Base-by-base conservation (phyloP, 768 basidiomycete species). In the Kwoniella europaea region DNA sequence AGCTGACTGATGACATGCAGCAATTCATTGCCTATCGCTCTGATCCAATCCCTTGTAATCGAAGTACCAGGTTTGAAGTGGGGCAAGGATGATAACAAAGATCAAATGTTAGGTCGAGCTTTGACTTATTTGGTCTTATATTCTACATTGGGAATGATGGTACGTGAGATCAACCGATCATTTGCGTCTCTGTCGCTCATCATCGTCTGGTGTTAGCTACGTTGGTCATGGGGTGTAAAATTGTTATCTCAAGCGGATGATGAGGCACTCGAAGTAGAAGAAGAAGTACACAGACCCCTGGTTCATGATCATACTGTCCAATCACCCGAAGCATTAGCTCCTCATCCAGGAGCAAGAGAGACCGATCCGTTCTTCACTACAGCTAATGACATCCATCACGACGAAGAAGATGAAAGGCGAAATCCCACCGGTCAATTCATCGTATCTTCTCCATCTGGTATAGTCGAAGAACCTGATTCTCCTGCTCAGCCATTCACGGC, bases 61-160 rank as follows among this genome's bases (percentile, higher is more conserved):
- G 91, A 92, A 13, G 93, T 96, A 0, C 90, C 90, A 0, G 89
- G 89, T 4, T 86, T 96, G 42, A 91, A 91, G 77, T 94, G 94
- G 93, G 90, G 87, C 10, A 72, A 85, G 3, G 88, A 92, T 65
- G 95, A 98, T 81, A 91, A 89, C 78, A 87, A 89, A 74, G 88
- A 95, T 74, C 89, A 90, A 24, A 98, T 96, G 92, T 87, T 98
- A 41, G 95, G 95, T 41, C 88, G 97, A 9, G 82, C 82, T 27
- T 70, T 83, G 65, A 81, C 82, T 2, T 83, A 82, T 65, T 65
- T 82, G 56, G 92, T 97, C 7, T 86, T 98, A 22, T 95, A 95
- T 82, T 94, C 92, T 69, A 97, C 95, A 0, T 87, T 98, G 42
- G 97, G 97, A 55, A 96, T 96, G 94, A 89, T 98, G 78, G 92